Conservation (phyloP, 2,329 filamentous ascomycete species). For the Neobulgaria alba region DNA sequence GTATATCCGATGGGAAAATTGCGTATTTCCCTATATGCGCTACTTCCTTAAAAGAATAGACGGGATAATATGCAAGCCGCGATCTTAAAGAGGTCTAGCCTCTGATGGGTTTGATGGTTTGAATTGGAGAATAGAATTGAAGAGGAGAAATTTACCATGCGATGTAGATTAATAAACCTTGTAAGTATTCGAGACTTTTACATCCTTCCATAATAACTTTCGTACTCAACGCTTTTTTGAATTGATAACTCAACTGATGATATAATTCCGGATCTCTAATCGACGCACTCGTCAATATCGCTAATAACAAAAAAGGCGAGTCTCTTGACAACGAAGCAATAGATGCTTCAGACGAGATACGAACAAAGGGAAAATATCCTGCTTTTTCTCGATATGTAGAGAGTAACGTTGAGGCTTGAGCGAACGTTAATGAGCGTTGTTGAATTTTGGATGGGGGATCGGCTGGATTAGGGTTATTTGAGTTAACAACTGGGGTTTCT, state of each 20-base stretch:
- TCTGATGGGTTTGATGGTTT: too few species aligned
- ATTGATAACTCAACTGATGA: conserved; percentile 25
- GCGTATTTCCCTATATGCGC: background rate
- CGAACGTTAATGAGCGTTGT: conserved; percentile 17
- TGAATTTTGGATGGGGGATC: too few species aligned
- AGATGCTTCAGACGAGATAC: conserved; percentile 16
- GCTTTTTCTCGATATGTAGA: conserved; percentile 10
- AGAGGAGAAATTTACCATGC: conserved; percentile 38
- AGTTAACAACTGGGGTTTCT: too few species aligned
- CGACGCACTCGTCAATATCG: conserved; percentile 22
- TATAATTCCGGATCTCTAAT: conserved; percentile 18
- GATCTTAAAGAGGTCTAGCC: too few species aligned
- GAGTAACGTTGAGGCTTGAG: conserved; percentile 21
- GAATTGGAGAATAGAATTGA: background rate
- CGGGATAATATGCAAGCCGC: too few species aligned
- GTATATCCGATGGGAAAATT: background rate
- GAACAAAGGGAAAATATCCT: conserved; percentile 24
- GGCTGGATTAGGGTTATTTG: too few species aligned
- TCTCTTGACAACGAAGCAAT: conserved; percentile 19
- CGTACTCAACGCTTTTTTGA: conserved; percentile 21
- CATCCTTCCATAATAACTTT: conserved; percentile 44
- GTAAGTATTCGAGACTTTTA: conserved; percentile 47
- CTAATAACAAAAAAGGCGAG: conserved; percentile 24
- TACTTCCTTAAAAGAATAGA: background rate
- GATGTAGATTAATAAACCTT: conserved; percentile 50